A percentile compares a stretch with the other conserved stretches of the same genome.
Conservation (phyloP, 768 basidiomycete species). For the Epithele typhae region DNA sequence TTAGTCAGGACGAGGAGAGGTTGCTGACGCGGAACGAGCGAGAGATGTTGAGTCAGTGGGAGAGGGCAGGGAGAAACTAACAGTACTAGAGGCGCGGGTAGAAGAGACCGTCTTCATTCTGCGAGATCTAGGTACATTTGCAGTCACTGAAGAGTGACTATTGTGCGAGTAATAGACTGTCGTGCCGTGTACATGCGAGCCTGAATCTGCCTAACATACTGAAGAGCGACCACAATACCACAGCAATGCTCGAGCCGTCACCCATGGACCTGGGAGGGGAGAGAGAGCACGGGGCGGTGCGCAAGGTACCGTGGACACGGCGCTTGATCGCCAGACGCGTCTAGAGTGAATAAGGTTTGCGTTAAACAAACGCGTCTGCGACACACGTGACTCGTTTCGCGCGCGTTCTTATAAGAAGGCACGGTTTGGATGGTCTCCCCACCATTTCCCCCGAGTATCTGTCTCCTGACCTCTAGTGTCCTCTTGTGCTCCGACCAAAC, state of each 20-base stretch:
- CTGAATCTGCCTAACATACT: too few relatives aligned
- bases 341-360: slow-evolving; percentile 23
- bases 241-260: too few relatives aligned
- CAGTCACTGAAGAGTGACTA: slow-evolving; percentile 42
- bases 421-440: slow-evolving; percentile 3
- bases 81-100: slow-evolving; percentile 77
- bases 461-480: slow-evolving; percentile 2
- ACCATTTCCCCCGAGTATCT: slow-evolving; percentile 8
- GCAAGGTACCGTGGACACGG: too few relatives aligned
- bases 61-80: slow-evolving; percentile 69
- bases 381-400: slow-evolving; percentile 26
- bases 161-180: too few relatives aligned
- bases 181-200: too few relatives aligned
- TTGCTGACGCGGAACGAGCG: slow-evolving; percentile 68
- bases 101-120: slow-evolving; percentile 89
- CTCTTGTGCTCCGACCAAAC: neutral
- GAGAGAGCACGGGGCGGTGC: too few relatives aligned
- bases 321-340: slow-evolving; percentile 8
- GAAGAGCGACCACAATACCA: too few relatives aligned
- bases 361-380: slow-evolving; percentile 27
- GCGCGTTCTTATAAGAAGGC: slow-evolving; percentile 22
- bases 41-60: slow-evolving; percentile 69
- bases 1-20: slow-evolving; percentile 68
- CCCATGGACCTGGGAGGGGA: too few relatives aligned
- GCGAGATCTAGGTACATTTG: slow-evolving; percentile 63